Conservation (phyloP, 2,329 filamentous ascomycete species). For the Nigrograna mackinnonii region DNA sequence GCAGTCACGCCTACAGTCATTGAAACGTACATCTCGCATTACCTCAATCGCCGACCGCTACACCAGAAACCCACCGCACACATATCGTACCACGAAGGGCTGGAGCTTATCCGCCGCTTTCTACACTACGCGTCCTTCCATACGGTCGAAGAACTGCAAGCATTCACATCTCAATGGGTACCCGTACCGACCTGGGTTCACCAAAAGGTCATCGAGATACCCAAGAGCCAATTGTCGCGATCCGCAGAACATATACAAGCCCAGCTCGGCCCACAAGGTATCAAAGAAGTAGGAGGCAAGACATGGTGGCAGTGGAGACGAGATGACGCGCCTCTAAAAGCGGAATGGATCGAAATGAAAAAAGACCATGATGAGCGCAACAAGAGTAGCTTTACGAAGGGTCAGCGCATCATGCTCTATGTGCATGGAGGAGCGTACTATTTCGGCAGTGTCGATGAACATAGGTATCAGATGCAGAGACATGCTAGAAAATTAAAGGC, state of each 20-base stretch:
- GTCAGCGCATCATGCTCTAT: slow-evolving; percentile 85
- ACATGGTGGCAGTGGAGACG: slow-evolving; percentile 73
- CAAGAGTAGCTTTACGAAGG: slow-evolving; percentile 57
- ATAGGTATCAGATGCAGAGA: slow-evolving; percentile 96
- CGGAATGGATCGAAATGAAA: slow-evolving; percentile 97
- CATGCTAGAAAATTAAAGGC: slow-evolving; percentile 94
- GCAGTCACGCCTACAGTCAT: slow-evolving; percentile 88
- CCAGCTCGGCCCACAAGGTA: slow-evolving; percentile 78
- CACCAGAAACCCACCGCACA: slow-evolving; percentile 84
- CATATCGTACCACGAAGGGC: slow-evolving; percentile 91
- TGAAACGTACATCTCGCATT: slow-evolving; percentile 87
- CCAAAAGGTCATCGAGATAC: slow-evolving; percentile 69
- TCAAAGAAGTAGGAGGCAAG: slow-evolving; percentile 82
- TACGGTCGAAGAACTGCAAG: slow-evolving; percentile 89
- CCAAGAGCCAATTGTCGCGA: slow-evolving; percentile 63
- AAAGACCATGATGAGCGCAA: slow-evolving; percentile 76
- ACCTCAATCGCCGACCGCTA: slow-evolving; percentile 76
- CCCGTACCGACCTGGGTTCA: slow-evolving; percentile 88
- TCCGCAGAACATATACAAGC: slow-evolving; percentile 68
- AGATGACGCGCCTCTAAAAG: slow-evolving; percentile 66
- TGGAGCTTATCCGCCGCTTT: slow-evolving; percentile 85
- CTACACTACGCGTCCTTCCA: slow-evolving; percentile 83
- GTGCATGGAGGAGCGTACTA: slow-evolving; percentile 94
- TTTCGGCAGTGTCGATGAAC: slow-evolving; percentile 93
- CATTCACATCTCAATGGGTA: slow-evolving; percentile 90